A percentile compares a stretch with the other conserved stretches of the same genome.
Evolutionary conservation across 2,329 filamentous ascomycete species (phyloP).

Genomic region (Zymoseptoria tritici): DNA sequence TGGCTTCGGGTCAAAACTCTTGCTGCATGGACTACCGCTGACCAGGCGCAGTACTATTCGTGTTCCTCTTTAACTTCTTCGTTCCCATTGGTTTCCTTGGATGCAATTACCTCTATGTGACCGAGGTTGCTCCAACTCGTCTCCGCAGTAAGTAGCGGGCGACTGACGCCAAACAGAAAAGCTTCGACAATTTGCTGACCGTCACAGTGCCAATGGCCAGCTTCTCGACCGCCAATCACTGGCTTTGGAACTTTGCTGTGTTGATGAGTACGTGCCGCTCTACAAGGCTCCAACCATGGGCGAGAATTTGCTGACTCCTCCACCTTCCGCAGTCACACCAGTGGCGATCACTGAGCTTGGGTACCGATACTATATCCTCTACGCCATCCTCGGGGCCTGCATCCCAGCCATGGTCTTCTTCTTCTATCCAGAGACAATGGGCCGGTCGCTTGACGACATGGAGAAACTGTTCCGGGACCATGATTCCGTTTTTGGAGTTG

Average conservation of each 20-base stretch:
- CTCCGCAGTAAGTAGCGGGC: conserved; percentile 31
- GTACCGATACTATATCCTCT: conserved; percentile 48
- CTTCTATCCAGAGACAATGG: conserved; percentile 46
- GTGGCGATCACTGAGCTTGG: conserved; percentile 45
- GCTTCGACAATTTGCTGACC: no score
- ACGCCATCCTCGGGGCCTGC: conserved; percentile 40
- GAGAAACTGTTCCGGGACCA: conserved; percentile 29
- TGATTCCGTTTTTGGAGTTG: conserved; percentile 17
- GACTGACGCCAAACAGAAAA: no score
- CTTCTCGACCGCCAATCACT: conserved; percentile 49
- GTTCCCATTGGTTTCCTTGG: conserved; percentile 54
- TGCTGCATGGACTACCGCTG: no score
- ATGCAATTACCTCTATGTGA: conserved; percentile 54
- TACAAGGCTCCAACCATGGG: no score
- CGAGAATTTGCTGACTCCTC: no score
- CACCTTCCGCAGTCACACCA: conserved; percentile 35
- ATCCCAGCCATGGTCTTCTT: conserved; percentile 45
- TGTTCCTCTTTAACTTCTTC: conserved; percentile 56
- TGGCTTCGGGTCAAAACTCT: no score
- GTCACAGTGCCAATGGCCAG: conserved; percentile 48
- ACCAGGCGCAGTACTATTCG: no score
- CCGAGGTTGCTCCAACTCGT: conserved; percentile 49
- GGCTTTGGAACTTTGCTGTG: conserved; percentile 45
- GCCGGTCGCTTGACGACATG: conserved; percentile 49
- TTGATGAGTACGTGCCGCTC: no score